phyloP scores from a whole-genome alignment of 2,329 filamentous ascomycete genomes.

The Rosellinia necatrix region DNA sequence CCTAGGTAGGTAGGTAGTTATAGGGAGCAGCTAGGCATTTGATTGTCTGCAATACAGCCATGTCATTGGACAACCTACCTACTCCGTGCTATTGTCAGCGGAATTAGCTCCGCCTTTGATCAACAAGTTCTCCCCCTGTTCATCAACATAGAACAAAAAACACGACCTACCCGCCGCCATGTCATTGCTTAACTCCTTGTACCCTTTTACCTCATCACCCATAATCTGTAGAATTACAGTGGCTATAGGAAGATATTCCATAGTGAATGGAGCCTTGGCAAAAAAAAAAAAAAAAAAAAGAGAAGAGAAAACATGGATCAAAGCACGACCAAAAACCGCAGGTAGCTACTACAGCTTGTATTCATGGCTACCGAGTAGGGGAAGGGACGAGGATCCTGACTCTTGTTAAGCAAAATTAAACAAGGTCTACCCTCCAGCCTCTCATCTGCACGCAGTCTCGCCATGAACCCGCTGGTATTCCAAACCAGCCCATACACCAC shows the following conservation, averaged over 20 bases:
- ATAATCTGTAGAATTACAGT: too few relatives aligned
- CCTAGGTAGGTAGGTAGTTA: too few relatives aligned
- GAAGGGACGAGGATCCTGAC: background rate
- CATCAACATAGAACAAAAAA: too few relatives aligned
- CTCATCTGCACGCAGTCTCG: conserved; percentile 21
- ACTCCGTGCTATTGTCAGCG: conserved; percentile 19
- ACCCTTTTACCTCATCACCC: too few relatives aligned
- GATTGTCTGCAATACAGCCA: background rate
- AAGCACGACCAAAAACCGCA: too few relatives aligned
- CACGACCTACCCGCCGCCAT: too few relatives aligned
- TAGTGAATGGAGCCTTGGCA: too few relatives aligned
- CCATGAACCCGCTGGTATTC: background rate
- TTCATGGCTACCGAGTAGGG: background rate
- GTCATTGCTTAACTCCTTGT: background rate
- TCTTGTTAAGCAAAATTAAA: background rate
- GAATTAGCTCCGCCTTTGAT: conserved; percentile 27
- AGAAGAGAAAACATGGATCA: too few relatives aligned
- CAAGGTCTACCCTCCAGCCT: background rate
- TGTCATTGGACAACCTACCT: conserved; percentile 16
- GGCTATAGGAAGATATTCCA: too few relatives aligned
- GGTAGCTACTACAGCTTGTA: background rate
- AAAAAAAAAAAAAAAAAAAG: too few relatives aligned
- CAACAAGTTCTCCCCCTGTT: too few relatives aligned
- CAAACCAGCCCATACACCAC: conserved; percentile 3
- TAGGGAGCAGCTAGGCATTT: too few relatives aligned